A percentile compares a stretch with the other conserved stretches of the same genome.
Conservation (phyloP, 805 yeast genomes). For the Candida bentonensis region DNA sequence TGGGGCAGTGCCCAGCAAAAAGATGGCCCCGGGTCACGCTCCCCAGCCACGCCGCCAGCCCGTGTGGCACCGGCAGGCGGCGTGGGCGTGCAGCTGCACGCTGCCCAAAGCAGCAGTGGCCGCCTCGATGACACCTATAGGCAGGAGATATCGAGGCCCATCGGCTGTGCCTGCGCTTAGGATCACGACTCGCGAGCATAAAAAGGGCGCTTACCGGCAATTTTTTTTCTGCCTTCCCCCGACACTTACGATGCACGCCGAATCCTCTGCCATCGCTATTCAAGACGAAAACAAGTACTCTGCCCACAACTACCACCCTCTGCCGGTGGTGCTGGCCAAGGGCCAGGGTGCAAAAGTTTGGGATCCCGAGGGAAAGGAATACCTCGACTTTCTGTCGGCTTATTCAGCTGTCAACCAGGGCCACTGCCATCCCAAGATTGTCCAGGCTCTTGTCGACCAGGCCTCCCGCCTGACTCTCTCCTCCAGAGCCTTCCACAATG, state of each 20-base stretch:
- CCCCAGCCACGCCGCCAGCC: no score
- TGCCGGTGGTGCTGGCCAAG: slow-evolving; percentile 82
- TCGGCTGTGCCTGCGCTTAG: slow-evolving; percentile 1
- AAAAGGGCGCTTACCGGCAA: not conserved
- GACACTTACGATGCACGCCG: not conserved
- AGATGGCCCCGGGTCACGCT: no score
- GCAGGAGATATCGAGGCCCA: slow-evolving; percentile 1
- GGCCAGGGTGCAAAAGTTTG: slow-evolving; percentile 89
- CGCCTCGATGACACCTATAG: slow-evolving; percentile 1
- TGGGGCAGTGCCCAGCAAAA: no score
- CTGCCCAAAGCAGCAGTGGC: not conserved
- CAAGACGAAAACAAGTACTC: slow-evolving; percentile 66
- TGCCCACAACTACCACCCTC: slow-evolving; percentile 94
- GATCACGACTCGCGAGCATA: not conserved
- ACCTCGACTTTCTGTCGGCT: slow-evolving; percentile 84
- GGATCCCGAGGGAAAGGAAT: slow-evolving; percentile 96
- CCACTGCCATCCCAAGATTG: slow-evolving; percentile 90
- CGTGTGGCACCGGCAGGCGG: no score
- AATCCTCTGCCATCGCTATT: slow-evolving; percentile 52
- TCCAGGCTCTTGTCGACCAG: slow-evolving; percentile 74
- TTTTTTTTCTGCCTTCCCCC: not conserved
- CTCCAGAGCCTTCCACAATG: slow-evolving; percentile 86
- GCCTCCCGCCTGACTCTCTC: slow-evolving; percentile 73
- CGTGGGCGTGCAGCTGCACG: not conserved
- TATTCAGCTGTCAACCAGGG: slow-evolving; percentile 98